Base-by-base conservation (phyloP, 2,329 filamentous ascomycete species). In the Diaporthe vexans region DNA sequence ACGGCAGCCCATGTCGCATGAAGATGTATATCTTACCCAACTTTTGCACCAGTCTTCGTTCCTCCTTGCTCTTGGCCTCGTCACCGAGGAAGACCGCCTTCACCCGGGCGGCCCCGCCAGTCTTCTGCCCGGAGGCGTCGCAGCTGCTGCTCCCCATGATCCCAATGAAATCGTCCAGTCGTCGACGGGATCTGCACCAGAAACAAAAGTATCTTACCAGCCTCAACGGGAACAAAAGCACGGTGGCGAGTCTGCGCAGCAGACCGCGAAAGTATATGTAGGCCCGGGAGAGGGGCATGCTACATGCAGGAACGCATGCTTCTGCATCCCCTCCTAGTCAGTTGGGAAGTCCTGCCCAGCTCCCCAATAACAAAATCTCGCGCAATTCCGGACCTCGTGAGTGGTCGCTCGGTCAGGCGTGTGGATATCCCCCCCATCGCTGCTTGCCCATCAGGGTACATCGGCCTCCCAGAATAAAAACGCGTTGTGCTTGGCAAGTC, bases 21-120 rank as follows among this genome's bases (percentile, higher is more conserved):
- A 5, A 24, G n/a, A 19, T 21, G 10, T 21, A 9, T 13, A 1
- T 26, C 33, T 54, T 54, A 68, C 63, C 63, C 48, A 68, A 13
- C n/a, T 68, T 68, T 15, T 68, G 63, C 29, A 68, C 63, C 63
- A 54, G n/a, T 68, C 48, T 68, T 24, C 63, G 48, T 13, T 68
- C 63, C 13, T 68, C 46, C 63, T 68, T 68, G 63, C 63, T 54
- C 48, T 68, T 68, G 33, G 63, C 63, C 19, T 67, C 63, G 46
- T 67, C 63, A 15, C 63, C 63, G 0, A 67, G 63, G 63, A 67
- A 52, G 13, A 67, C 19, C 29, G 63, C n/a, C 46, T 67, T 67
- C 10, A 67, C 63, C 63, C 21, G 29, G 29, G 46, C 46, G 3
- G 52, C 63, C 46, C 63, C 63, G n/a, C 46, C 46, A 19, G 46